A percentile compares a stretch with the other conserved stretches of the same genome.
Evolutionary conservation across 108 stramenopile genomes (phyloP).

Genomic region (Nannochloropsis oceanica): DNA sequence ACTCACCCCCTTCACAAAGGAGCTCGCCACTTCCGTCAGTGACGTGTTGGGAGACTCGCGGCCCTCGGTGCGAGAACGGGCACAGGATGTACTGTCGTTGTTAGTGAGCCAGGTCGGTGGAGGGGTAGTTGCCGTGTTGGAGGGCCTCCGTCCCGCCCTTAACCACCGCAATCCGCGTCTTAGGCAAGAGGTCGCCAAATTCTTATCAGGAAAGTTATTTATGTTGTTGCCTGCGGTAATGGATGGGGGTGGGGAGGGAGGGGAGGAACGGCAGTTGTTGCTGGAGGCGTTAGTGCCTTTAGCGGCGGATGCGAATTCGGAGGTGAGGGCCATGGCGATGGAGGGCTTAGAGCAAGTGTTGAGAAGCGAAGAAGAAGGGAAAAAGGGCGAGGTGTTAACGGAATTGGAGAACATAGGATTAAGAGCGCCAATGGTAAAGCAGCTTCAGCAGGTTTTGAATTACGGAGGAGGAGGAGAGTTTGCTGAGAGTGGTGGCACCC

Average conservation of each 20-base stretch:
- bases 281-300: not conserved
- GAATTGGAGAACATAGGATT: not conserved
- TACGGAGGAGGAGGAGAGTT: not conserved
- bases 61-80: not conserved
- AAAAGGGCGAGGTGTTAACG: not conserved
- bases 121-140: not conserved
- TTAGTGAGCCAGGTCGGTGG: not conserved
- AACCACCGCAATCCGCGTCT: not conserved
- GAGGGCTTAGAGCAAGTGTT: not conserved
- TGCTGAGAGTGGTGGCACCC: not conserved
- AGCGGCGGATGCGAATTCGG: not conserved
- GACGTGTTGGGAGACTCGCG: not conserved
- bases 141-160: not conserved
- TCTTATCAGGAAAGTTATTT: not conserved
- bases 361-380: not conserved
- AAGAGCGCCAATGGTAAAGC: not conserved
- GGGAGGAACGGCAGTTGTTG: not conserved
- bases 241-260: not conserved
- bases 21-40: not conserved
- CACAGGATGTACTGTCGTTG: not conserved
- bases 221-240: not conserved
- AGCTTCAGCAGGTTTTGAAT: not conserved
- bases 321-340: not conserved
- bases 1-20: not conserved
- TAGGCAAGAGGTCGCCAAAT: not conserved